Evolutionary conservation across 1,284 basidiomycete genomes (phyloP).

Genomic region (Cutaneotrichosporon cutaneum): DNA sequence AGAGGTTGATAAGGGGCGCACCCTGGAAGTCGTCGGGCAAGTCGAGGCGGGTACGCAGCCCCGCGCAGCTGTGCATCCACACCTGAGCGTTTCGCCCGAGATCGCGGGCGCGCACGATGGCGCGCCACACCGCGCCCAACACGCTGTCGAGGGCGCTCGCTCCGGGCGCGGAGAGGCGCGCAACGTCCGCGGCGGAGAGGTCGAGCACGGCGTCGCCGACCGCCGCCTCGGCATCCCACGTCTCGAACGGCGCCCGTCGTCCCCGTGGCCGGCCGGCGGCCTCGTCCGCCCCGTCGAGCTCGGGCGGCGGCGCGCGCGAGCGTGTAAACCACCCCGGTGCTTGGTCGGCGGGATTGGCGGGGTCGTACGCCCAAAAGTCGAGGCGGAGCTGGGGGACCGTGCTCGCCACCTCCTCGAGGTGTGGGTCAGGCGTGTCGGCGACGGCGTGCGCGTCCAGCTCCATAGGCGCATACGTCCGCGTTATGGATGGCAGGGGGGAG

Average conservation of each 20-base stretch:
- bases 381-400: conserved; percentile 51
- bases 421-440: conserved; percentile 36
- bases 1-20: conserved; percentile 51
- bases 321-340: conserved; percentile 22
- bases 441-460: conserved; percentile 49
- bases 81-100: conserved; percentile 33
- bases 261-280: conserved; percentile 30
- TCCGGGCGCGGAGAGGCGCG: conserved; percentile 39
- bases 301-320: conserved; percentile 25
- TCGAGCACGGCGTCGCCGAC: conserved; percentile 51
- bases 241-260: conserved; percentile 51
- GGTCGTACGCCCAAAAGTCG: conserved; percentile 36
- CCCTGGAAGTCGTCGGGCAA: conserved; percentile 50
- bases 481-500: conserved; percentile 5
- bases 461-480: conserved; percentile 49
- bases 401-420: conserved; percentile 37
- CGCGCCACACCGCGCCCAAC: conserved; percentile 54
- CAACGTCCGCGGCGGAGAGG: conserved; percentile 49
- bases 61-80: conserved; percentile 44
- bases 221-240: conserved; percentile 51
- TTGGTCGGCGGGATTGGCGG: conserved; percentile 12
- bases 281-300: conserved; percentile 28
- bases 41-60: conserved; percentile 47
- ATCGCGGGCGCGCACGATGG: conserved; percentile 51
- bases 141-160: conserved; percentile 55